A percentile compares a stretch with the other conserved stretches of the same genome.
Conservation (phyloP, 2,329 filamentous ascomycete genomes). For the Acrocalymma vagum region DNA sequence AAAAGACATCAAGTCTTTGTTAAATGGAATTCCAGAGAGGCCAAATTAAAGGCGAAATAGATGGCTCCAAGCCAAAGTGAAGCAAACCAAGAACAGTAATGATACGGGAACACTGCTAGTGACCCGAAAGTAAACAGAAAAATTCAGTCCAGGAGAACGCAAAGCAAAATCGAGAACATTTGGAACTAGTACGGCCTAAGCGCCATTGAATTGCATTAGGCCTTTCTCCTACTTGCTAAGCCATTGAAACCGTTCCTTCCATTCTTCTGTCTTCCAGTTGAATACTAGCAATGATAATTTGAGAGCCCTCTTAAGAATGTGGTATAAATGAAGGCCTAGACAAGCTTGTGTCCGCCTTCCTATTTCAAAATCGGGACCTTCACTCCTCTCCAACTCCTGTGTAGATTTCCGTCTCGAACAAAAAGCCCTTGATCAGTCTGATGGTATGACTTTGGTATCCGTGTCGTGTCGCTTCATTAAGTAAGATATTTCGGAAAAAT, state of each 20-base stretch:
- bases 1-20: too few relatives aligned
- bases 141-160: slow-evolving; percentile 12
- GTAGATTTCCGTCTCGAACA: slow-evolving; percentile 32
- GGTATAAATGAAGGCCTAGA: slow-evolving; percentile 33
- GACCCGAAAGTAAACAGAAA: too few relatives aligned
- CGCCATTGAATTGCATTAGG: slow-evolving; percentile 27
- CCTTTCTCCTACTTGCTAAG: slow-evolving; percentile 20
- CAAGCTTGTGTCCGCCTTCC: slow-evolving; percentile 14
- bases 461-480: slow-evolving; percentile 50
- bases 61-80: slow-evolving; percentile 2
- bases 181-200: slow-evolving; percentile 9
- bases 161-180: slow-evolving; percentile 1
- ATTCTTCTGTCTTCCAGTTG: too few relatives aligned
- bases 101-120: too few relatives aligned
- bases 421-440: slow-evolving; percentile 40
- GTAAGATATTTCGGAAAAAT: slow-evolving; percentile 44
- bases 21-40: too few relatives aligned
- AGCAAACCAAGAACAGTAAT: too few relatives aligned
- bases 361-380: slow-evolving; percentile 24
- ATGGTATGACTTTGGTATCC: slow-evolving; percentile 39
- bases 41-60: too few relatives aligned
- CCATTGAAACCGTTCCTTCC: too few relatives aligned
- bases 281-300: slow-evolving; percentile 28
- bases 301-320: slow-evolving; percentile 35
- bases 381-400: slow-evolving; percentile 28